Evolutionary conservation across 2,329 filamentous ascomycete species (phyloP), one percentile per base, ranked within the genome.

Genomic region (Dryadomyces quercivorus): DNA sequence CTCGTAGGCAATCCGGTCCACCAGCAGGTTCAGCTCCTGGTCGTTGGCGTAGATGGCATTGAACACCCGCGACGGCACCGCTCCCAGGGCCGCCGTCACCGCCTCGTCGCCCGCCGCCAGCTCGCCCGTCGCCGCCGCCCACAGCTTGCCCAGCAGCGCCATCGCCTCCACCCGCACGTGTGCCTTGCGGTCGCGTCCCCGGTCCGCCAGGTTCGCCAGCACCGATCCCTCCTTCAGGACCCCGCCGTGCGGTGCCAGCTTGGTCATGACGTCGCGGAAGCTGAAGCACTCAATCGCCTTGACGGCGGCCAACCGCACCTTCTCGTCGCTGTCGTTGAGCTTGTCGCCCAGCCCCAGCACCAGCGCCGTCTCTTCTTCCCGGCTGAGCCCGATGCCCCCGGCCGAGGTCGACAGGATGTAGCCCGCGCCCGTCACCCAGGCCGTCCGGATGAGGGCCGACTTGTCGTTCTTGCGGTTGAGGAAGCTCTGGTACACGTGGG

Each of bases 11-110:
- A 92, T 88, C 53, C 85, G 82, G 61, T 95, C 89, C 20, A 97
- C 77, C 42, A 94, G 75, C 20, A 89, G 78, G 63, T 94, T 93
- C 52, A 96, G 81, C 59, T 95, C 90, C 1, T 75, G 72, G 65
- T 96, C 90, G 64, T 96, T 96, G 57, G 89, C 86, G 66, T 95
- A 98, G 63, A 86, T 91, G 0, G 86, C 85, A 64, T 90, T 89
- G 58, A 96, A 82, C 47, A 98, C 89, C 58, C 82, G 85, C 1
- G 86, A 86, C 2, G 93, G 92, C 43, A 94, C 89, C 22, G 84
- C 84, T 7, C 84, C 85, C 13, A 98, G 73, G n/a, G 92, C 78
- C 10, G 81, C 73, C 13, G 78, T 79, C 20, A 95, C 85, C 18
- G 77, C 74, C 61, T 95, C 88, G 62, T 92, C 86, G 15, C 88